Conservation (phyloP, 129 eudicot genomes). For the Pseudognaphalium luteoalbum region DNA sequence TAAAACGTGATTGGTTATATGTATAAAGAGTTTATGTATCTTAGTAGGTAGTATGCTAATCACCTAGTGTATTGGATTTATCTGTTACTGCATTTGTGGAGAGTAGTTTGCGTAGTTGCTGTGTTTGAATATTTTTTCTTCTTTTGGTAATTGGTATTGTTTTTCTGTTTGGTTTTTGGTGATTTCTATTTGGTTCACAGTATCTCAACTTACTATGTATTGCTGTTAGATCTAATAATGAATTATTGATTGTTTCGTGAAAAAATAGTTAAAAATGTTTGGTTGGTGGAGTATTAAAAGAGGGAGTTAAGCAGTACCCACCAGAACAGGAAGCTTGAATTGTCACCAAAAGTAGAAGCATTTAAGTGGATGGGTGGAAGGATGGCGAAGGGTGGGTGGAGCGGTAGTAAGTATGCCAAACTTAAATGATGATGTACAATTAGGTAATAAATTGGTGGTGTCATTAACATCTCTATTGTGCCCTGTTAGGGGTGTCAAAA, state of each 20-base stretch:
- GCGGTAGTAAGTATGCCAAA: not conserved
- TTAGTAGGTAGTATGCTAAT: not conserved
- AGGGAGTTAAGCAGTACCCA: not conserved
- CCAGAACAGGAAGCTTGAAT: not conserved
- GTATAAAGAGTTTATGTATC: not conserved
- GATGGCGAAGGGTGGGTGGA: not conserved
- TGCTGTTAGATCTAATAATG: no score
- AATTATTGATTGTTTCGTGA: not conserved
- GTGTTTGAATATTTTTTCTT: not conserved
- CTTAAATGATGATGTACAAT: not conserved
- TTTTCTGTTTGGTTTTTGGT: not conserved
- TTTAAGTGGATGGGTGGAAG: not conserved
- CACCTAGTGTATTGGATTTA: not conserved
- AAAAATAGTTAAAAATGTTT: not conserved
- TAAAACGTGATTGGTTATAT: not conserved
- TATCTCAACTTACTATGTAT: not conserved
- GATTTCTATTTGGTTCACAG: not conserved
- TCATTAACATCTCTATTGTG: not conserved
- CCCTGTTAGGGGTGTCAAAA: no score
- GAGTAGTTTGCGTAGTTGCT: not conserved
- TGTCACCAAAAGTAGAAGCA: not conserved
- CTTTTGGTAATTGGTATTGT: no score
- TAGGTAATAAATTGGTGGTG: not conserved
- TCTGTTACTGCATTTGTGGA: not conserved
- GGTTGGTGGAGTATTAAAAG: not conserved